Conservation (phyloP, 129 eudicot genomes). For the Escallonia herrerae region DNA sequence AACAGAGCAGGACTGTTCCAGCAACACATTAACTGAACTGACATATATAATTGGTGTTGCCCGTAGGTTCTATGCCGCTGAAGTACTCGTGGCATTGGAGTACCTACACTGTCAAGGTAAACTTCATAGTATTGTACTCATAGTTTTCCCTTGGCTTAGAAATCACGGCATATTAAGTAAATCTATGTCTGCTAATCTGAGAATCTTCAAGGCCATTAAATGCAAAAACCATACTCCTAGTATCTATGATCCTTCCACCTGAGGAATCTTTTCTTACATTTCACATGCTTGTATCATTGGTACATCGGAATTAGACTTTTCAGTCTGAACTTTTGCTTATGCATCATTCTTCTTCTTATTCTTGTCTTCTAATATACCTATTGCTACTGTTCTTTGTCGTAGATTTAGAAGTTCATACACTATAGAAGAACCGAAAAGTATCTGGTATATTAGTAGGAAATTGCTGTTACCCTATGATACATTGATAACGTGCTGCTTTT, state of each 20-base stretch:
- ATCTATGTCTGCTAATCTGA: not conserved
- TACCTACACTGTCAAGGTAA: constrained; percentile 99
- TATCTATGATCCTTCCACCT: too few species aligned
- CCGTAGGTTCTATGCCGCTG: constrained; percentile 85
- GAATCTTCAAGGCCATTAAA: not conserved
- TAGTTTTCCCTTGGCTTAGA: not conserved
- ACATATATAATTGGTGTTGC: constrained; percentile 1
- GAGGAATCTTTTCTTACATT: too few species aligned
- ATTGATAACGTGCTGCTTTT: not conserved
- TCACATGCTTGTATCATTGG: too few species aligned
- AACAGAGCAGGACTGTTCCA: too few species aligned
- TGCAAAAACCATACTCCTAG: too few species aligned
- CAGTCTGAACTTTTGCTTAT: too few species aligned
- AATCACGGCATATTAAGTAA: not conserved
- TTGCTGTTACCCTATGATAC: not conserved
- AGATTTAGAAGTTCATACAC: too few species aligned
- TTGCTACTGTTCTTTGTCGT: too few species aligned
- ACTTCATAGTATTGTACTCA: not conserved
- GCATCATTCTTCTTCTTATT: too few species aligned
- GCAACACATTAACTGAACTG: not conserved
- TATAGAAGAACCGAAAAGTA: not conserved
- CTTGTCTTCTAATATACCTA: too few species aligned
- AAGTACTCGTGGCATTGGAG: constrained; percentile 91
- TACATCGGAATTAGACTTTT: too few species aligned
- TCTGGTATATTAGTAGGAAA: not conserved